Conservation (phyloP, 306 rosid genomes). For the Malus sylvestris region DNA sequence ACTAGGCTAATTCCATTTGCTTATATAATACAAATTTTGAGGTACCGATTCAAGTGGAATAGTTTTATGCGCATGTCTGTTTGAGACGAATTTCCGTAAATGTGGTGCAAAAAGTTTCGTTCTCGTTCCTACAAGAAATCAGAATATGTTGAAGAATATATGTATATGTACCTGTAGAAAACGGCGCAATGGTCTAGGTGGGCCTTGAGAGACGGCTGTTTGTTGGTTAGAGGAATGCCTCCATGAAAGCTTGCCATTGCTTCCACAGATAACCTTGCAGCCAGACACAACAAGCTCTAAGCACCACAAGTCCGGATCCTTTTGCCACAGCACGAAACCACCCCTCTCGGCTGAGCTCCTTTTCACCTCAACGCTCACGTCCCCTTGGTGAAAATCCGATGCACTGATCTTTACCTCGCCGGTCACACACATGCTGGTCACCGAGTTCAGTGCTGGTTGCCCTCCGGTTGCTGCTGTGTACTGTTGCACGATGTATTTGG, state of each 20-base stretch:
- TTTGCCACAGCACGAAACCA: conserved; percentile 84
- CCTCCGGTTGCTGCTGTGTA: conserved; percentile 96
- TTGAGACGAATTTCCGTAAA: not conserved
- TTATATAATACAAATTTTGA: too few relatives aligned
- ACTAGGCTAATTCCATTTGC: too few relatives aligned
- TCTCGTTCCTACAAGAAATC: not conserved
- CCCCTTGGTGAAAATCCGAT: conserved; percentile 68
- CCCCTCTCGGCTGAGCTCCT: conserved; percentile 60
- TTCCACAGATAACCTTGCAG: conserved; percentile 74
- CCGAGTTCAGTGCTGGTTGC: conserved; percentile 62
- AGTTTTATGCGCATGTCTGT: too few relatives aligned
- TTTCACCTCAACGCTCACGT: conserved; percentile 47
- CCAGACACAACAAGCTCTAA: conserved; percentile 69
- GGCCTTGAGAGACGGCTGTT: conserved; percentile 53
- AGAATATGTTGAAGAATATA: not conserved
- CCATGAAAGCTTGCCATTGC: conserved; percentile 86
- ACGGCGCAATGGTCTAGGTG: conserved; percentile 88
- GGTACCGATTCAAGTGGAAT: too few relatives aligned
- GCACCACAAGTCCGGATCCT: conserved; percentile 85
- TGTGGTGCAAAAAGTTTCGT: not conserved
- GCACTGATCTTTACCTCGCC: conserved; percentile 73
- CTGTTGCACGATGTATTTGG: conserved; percentile 86
- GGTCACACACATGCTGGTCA: conserved; percentile 75
- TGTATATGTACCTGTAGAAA: conserved; percentile 58
- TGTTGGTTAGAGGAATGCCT: conserved; percentile 83